These are phyloP conservation scores for Diplocarpon rosae DNA, from an alignment of 2,329 filamentous ascomycete species.

Conservation along the genomic window DNA sequence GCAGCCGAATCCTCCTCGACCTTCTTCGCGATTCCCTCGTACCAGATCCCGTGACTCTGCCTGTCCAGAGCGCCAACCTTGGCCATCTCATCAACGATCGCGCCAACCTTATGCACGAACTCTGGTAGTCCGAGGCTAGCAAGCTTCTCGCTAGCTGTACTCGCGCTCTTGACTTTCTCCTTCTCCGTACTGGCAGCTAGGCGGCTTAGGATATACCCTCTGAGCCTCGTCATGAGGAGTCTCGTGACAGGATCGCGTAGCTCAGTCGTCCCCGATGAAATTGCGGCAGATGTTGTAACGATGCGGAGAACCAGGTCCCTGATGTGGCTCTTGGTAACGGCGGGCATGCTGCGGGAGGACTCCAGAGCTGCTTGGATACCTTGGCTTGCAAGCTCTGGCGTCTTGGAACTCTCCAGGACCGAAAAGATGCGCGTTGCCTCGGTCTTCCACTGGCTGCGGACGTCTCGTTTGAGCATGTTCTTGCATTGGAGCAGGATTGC, in stretches of 20 bases:
- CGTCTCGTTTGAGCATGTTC: slow-evolving; percentile 72
- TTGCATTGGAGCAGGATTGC: slow-evolving; percentile 71
- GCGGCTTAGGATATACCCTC: slow-evolving; percentile 53
- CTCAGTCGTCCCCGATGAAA: slow-evolving; percentile 22
- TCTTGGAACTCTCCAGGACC: slow-evolving; percentile 48
- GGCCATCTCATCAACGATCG: slow-evolving; percentile 57
- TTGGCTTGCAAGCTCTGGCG: slow-evolving; percentile 39
- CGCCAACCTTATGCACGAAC: slow-evolving; percentile 58
- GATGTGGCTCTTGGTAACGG: slow-evolving; percentile 48
- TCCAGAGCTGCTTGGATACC: slow-evolving; percentile 53
- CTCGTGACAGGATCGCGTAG: slow-evolving; percentile 47
- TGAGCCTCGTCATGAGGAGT: slow-evolving; percentile 56
- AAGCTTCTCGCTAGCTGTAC: slow-evolving; percentile 57
- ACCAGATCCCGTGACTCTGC: slow-evolving; percentile 58
- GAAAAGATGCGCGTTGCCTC: slow-evolving; percentile 62
- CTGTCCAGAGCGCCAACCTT: slow-evolving; percentile 57
- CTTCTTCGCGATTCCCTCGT: slow-evolving; percentile 37
- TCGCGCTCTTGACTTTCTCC: slow-evolving; percentile 60
- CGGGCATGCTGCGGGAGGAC: slow-evolving; percentile 51
- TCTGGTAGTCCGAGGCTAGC: slow-evolving; percentile 61
- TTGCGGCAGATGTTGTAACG: slow-evolving; percentile 26
- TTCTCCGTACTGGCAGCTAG: slow-evolving; percentile 55
- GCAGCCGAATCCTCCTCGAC: slow-evolving; percentile 9
- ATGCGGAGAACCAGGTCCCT: slow-evolving; percentile 47
- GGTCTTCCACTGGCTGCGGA: slow-evolving; percentile 64